These are phyloP conservation scores for Durotheca rogersii DNA, from an alignment of 495 filamentous ascomycete genomes.

Conservation along the genomic window DNA sequence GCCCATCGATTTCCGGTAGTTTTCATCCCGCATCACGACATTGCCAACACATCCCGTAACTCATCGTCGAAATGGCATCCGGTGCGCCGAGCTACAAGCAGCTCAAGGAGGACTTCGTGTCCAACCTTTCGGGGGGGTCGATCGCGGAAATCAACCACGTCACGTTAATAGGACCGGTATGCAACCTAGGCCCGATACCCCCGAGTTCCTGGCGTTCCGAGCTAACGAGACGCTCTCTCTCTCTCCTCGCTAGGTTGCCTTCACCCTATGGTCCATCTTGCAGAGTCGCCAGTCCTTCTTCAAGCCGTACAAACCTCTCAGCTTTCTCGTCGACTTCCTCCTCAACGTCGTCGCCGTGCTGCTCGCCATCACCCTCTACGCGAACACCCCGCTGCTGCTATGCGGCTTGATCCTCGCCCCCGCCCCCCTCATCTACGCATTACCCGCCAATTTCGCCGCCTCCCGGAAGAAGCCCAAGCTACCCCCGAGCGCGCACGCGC, in stretches of 20 bases:
- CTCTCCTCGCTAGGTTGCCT: conserved; percentile 63
- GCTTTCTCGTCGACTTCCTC: conserved; percentile 76
- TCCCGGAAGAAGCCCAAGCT: conserved; percentile 58
- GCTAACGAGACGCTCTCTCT: conserved; percentile 9
- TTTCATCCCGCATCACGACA: no score
- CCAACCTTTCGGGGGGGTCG: conserved; percentile 80
- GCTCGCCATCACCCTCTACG: conserved; percentile 84
- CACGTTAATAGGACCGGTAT: conserved; percentile 79
- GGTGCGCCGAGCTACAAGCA: conserved; percentile 69
- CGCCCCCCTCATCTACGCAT: conserved; percentile 60
- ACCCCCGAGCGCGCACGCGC: conserved; percentile 47
- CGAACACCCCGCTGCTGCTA: conserved; percentile 69
- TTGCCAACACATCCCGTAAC: no score
- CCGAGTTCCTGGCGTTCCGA: not conserved
- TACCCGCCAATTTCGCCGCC: conserved; percentile 41
- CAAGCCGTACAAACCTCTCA: conserved; percentile 64
- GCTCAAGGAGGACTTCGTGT: conserved; percentile 93
- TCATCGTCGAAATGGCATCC: conserved; percentile 41
- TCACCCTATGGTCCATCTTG: conserved; percentile 84
- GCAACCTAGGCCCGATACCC: conserved; percentile 28
- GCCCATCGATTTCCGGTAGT: conserved; percentile 2
- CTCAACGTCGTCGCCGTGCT: conserved; percentile 81
- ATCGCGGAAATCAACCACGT: conserved; percentile 86
- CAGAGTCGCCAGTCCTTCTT: conserved; percentile 89
- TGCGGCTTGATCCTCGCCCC: conserved; percentile 73